Base-by-base conservation (phyloP, 768 basidiomycete species). In the Megacollybia marginata region DNA sequence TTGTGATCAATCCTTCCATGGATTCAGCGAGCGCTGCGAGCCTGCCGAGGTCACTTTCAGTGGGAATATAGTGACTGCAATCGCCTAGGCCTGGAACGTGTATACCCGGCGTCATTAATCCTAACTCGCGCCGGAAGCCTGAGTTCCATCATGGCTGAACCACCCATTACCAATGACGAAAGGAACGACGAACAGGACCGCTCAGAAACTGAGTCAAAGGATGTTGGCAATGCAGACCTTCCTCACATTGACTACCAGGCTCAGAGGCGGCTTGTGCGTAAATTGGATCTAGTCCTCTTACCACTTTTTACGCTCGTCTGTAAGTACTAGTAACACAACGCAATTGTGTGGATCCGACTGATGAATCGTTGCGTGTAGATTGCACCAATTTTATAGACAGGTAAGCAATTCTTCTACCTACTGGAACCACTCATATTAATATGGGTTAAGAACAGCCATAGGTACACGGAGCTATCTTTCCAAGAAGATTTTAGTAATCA, bases 191-290 rank as follows among this genome's bases (percentile, higher is more conserved):
- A 40, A 18, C 2, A 40, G 18, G 38, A 13, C 38, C 15, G 18
- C 8, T 40, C 38, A 18, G 38, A 40, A 15, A 18, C 18, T 18
- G 38, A 8, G 15, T 40, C 38, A 40, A 40, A 40, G 18, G 38
- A 40, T n/a, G n/a, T n/a, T n/a, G n/a, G n/a, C 18, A 15, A 3
- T 13, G 2, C 38, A 40, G 38, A 40, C 16, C 10, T 16, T 16
- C 19, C 20, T 31, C 16, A 42, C 20, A 55, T 59, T 18, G 45
- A 58, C 42, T 47, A 57, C 0, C 59, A 63, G 38, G 69, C 69
- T 19, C 71, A 72, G 53, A 63, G 53, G 20, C 59, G 57, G 2
- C 64, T 72, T 15, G 57, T 73, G 16, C 59, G 61, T 47, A 72
- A 70, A 52, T 52, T 73, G 31, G 70, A 72, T 56, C 40, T 57